Percentiles rank a stretch among this genome's conserved stretches.
Conservation (phyloP, 192 early-diverging fungal genomes). For the Coemansia sp. region DNA sequence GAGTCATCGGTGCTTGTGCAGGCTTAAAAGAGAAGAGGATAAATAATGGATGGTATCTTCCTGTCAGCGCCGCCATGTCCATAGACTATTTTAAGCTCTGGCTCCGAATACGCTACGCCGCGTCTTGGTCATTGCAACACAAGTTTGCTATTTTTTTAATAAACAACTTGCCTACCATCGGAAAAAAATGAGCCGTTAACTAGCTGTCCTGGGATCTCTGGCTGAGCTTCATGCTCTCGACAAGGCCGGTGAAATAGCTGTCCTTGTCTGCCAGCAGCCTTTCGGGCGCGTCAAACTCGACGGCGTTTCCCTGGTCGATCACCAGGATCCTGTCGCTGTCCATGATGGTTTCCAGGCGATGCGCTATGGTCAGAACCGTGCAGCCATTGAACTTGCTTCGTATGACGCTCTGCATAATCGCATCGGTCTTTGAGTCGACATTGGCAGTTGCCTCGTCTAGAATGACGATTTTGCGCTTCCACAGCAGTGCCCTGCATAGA, state of each 20-base stretch:
- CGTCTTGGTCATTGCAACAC: too few relatives aligned
- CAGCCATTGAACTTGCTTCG: background rate
- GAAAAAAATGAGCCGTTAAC: too few relatives aligned
- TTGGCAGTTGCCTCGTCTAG: conserved; percentile 61
- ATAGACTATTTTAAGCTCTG: too few relatives aligned
- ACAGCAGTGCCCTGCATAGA: conserved; percentile 66
- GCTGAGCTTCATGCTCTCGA: background rate
- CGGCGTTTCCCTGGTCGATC: background rate
- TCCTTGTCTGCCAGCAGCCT: background rate
- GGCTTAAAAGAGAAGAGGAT: too few relatives aligned
- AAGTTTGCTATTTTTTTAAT: too few relatives aligned
- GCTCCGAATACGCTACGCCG: too few relatives aligned
- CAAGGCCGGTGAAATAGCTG: background rate
- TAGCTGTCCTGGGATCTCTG: too few relatives aligned
- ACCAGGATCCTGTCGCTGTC: conserved; percentile 1
- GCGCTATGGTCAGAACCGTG: background rate
- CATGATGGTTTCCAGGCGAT: background rate
- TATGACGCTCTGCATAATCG: too few relatives aligned
- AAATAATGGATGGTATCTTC: too few relatives aligned
- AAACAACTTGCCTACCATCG: too few relatives aligned
- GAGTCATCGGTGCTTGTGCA: too few relatives aligned
- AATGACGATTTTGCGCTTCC: conserved; percentile 57
- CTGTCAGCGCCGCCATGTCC: too few relatives aligned
- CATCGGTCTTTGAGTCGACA: conserved; percentile 12
- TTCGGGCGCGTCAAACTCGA: background rate